Evolutionary conservation across 306 rosid genomes (phyloP).

Genomic region (Prunus mira): DNA sequence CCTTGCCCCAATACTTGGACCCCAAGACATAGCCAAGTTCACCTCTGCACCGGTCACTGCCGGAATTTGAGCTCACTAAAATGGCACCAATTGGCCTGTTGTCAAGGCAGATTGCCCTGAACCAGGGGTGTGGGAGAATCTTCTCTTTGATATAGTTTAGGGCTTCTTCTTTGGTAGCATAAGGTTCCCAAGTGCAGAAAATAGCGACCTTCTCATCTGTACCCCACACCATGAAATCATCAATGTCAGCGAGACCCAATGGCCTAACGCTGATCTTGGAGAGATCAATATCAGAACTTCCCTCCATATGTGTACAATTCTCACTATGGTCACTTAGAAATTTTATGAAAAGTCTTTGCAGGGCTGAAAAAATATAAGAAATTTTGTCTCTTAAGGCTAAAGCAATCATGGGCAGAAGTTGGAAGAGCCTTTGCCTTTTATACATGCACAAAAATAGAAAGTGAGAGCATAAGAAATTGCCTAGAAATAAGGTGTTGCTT

Average conservation of each 20-base stretch:
- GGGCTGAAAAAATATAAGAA: too few species aligned
- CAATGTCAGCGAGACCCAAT: conserved; percentile 33
- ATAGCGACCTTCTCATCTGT: conserved; percentile 30
- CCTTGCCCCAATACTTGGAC: conserved; percentile 54
- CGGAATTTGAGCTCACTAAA: conserved; percentile 17
- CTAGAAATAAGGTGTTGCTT: background rate
- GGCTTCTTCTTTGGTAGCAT: conserved; percentile 35
- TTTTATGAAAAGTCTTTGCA: too few species aligned
- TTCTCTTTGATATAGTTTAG: conserved; percentile 13
- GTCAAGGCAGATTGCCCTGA: conserved; percentile 51
- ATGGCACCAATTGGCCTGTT: conserved; percentile 50
- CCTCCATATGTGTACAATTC: background rate
- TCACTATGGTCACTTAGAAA: background rate
- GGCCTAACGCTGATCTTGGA: conserved; percentile 39
- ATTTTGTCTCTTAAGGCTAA: too few species aligned
- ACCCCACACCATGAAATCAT: conserved; percentile 52
- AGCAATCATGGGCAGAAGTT: background rate
- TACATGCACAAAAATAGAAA: too few species aligned
- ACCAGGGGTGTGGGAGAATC: conserved; percentile 31
- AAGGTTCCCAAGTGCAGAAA: conserved; percentile 40
- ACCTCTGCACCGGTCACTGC: conserved; percentile 24
- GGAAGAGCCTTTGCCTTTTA: background rate
- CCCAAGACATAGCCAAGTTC: conserved; percentile 62
- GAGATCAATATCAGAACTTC: background rate
- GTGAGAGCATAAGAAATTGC: background rate